Base-by-base conservation (phyloP, 2,329 filamentous ascomycete species). In the Ceratocystis ficicola region DNA sequence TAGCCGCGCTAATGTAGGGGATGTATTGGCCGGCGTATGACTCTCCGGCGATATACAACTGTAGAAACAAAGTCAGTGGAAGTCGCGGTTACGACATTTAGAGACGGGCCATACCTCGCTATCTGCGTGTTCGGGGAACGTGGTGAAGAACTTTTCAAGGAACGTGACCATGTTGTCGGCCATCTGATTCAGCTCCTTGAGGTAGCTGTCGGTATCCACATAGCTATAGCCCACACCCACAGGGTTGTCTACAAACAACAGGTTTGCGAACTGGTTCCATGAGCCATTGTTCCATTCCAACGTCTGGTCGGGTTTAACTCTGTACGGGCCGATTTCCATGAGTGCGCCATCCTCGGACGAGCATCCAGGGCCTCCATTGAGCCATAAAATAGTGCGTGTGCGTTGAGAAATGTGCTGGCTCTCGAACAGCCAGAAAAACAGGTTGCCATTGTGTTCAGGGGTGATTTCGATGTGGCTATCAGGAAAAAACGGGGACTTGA, bases 371-470 rank as follows among this genome's bases (percentile, higher is more conserved):
- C 94, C 95, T 65, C 94, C 95, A 73, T 99, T 99, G 67, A 99
- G 78, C 94, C 95, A 99, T 72, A 99, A 86, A 10, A 99, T 88
- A 2, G 92, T 96, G 67, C 94, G 85, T 74, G 94, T 89, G 71
- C 83, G 85, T 74, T 97, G 89, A 66, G 91, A 93, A 70, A 99
- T 96, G 75, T 99, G 94, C 70, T 89, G 84, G 74, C 97, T 97
- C 74, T 96, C 86, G 74, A 89, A 96, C 73, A 96, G 90, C 94
- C 94, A 99, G 80, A 99, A 99, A 80, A 97, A 99, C 20, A 99
- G 78, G 75, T 97, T 95, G 71, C 90, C 93, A 74, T 97, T 90
- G 74, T 88, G 83, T 70, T 90, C 86, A 22, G 88, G 83, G 44
- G 86, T 88, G 72, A 99, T 82, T 77, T 97, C 92, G 75, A 99